phyloP scores from a whole-genome alignment of 805 yeast genomes.

The Gaillardinia entomophila region DNA sequence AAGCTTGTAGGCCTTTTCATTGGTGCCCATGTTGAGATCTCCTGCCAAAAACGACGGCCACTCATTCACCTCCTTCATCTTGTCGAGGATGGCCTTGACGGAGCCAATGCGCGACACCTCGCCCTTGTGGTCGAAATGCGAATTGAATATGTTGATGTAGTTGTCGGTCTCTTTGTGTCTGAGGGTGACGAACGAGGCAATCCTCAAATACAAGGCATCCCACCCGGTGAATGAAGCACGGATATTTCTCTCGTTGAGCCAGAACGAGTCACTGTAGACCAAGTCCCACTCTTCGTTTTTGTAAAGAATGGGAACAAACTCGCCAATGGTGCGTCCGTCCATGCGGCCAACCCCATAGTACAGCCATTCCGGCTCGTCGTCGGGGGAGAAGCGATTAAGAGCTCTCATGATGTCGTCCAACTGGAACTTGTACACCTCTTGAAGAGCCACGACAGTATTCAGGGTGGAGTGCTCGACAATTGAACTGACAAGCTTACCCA shows the following conservation, averaged over 20 bases:
- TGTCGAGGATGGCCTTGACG: conserved; percentile 5
- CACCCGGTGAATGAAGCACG: conserved; percentile 8
- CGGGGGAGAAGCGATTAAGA: conserved; percentile 6
- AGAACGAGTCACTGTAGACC: conserved; percentile 9
- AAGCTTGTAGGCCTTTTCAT: conserved; percentile 12
- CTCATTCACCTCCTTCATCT: conserved; percentile 7
- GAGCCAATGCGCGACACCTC: conserved; percentile 5
- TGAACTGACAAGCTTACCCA: conserved; percentile 8
- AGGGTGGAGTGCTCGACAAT: conserved; percentile 13
- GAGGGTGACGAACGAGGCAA: conserved; percentile 12
- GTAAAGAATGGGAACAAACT: conserved; percentile 12
- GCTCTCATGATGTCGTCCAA: conserved; percentile 9
- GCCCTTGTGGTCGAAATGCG: conserved; percentile 16
- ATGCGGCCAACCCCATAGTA: conserved; percentile 11
- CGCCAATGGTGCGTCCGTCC: conserved; percentile 11
- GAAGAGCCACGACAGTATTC: conserved; percentile 13
- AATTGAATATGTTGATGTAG: conserved; percentile 12
- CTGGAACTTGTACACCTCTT: conserved; percentile 12
- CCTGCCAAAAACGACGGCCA: conserved; percentile 31
- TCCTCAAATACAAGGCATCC: conserved; percentile 15
- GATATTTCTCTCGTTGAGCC: conserved; percentile 10
- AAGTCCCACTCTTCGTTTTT: conserved; percentile 10
- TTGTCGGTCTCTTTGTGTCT: conserved; percentile 5
- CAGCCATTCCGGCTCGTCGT: conserved; percentile 8
- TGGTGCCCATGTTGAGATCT: conserved; percentile 22